These are phyloP conservation scores for Strobilomyces echinocephalus DNA, from an alignment of 768 basidiomycete species.

Conservation along the genomic window DNA sequence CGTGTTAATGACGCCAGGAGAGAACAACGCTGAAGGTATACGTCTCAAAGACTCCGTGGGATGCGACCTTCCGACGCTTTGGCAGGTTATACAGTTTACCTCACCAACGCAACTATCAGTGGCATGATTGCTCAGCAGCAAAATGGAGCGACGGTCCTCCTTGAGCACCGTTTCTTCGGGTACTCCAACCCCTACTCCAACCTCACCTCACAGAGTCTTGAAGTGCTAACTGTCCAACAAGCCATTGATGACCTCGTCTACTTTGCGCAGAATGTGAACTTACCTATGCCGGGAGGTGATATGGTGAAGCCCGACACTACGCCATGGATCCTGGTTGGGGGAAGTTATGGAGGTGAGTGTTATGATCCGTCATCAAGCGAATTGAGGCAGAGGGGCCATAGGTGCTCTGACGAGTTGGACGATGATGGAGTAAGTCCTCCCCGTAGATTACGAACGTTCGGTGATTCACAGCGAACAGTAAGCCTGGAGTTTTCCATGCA, in stretches of 20 bases:
- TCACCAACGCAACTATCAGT: too few relatives aligned
- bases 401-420: constrained; percentile 43
- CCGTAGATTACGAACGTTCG: background rate
- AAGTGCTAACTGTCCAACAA: constrained; percentile 64
- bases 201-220: constrained; percentile 52
- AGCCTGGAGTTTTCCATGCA: constrained; percentile 38
- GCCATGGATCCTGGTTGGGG: constrained; percentile 41
- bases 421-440: constrained; percentile 54
- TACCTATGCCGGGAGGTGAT: constrained; percentile 58
- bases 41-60: too few relatives aligned
- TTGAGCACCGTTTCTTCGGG: constrained; percentile 76
- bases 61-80: too few relatives aligned
- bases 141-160: constrained; percentile 33
- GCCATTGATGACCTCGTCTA: constrained; percentile 70
- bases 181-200: constrained; percentile 66
- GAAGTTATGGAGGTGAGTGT: constrained; percentile 37
- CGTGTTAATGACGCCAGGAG: too few relatives aligned
- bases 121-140: too few relatives aligned
- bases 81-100: too few relatives aligned
- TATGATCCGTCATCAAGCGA: background rate
- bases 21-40: too few relatives aligned
- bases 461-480: constrained; percentile 23
- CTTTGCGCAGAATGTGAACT: constrained; percentile 59
- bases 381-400: background rate
- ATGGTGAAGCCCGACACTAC: constrained; percentile 48